Evolutionary conservation across 1,284 basidiomycete species (phyloP).

Genomic region (Pseudozyma thailandica): DNA sequence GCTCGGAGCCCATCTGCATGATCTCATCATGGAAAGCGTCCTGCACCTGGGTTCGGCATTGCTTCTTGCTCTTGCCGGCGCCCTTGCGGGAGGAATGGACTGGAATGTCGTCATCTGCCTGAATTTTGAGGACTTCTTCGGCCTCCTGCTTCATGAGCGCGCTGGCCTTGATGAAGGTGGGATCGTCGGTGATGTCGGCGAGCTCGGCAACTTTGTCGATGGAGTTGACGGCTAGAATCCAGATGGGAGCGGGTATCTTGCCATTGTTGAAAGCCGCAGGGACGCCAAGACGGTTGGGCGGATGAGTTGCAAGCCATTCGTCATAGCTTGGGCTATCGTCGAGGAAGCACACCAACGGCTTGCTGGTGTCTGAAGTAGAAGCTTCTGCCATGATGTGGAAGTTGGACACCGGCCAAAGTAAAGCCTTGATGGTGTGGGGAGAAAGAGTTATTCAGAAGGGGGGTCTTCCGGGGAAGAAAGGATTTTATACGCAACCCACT

Average conservation of each 20-base stretch:
- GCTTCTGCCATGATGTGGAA: conserved; percentile 1
- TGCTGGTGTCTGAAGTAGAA: not conserved
- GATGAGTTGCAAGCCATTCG: conserved; percentile 20
- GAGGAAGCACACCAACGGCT: conserved; percentile 15
- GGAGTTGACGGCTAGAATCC: conserved; percentile 8
- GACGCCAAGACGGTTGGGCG: conserved; percentile 13
- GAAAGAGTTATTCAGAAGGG: no score
- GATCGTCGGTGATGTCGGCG: not conserved
- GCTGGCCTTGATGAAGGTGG: conserved; percentile 11
- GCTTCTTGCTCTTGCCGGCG: conserved; percentile 23
- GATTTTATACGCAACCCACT: no score
- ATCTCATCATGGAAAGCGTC: conserved; percentile 27
- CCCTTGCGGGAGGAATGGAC: conserved; percentile 5
- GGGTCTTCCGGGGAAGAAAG: no score
- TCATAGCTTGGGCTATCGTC: conserved; percentile 7
- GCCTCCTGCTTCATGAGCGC: conserved; percentile 2
- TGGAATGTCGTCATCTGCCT: conserved; percentile 21
- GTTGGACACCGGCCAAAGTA: not conserved
- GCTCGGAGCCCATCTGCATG: conserved; percentile 14
- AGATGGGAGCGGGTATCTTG: conserved; percentile 5
- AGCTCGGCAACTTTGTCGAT: conserved; percentile 23
- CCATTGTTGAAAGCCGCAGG: conserved; percentile 21
- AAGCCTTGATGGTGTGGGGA: not conserved
- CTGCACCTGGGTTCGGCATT: conserved; percentile 28
- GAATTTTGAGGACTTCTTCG: conserved; percentile 10